Base-by-base conservation (phyloP, 371 early-diverging fungal species). In the Funneliformis caledonium region DNA sequence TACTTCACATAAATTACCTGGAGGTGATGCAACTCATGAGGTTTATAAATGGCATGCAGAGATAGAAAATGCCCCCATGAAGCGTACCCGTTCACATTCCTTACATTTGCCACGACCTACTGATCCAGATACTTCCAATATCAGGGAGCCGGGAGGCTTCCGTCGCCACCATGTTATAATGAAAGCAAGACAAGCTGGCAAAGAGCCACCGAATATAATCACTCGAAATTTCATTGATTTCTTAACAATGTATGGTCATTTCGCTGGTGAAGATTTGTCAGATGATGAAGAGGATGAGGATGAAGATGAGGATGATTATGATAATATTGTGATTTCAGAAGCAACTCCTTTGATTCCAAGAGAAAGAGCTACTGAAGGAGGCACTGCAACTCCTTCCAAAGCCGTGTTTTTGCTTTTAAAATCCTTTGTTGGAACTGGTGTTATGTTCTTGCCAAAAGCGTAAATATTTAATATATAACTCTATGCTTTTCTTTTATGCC, bases 171-270 rank as follows among this genome's bases (percentile, higher is more conserved):
- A 93, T 87, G 88, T 98, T 43, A 86, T 90, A 33, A 90, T 89
- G 79, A 88, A 91, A 76, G 97, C 97, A 31, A 87, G 88, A 50
- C 86, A 85, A 69, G 88, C 91, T 82, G 94, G 95, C 22, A 90
- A 92, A 37, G 85, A 85, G 11, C 90, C 89, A 22, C 89, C 93
- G 75, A 91, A 91, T 83, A 88, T 94, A 70, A 87, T 96, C 62
- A 96, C 97, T 8, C 87, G 90, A 52, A 95, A 93, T 85, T 98
- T 97, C 90, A 93, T 97, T 52, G 98, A 98, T 84, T 97, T 97
- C 81, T 88, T 98, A 78, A 95, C 93, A 56, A 87, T 98, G 76
- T 97, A 95, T 82, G 97, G 97, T 42, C 96, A 96, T 84, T 98
- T 97, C 88, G 98, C 96, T 5, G 98, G 98, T 48, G 97, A 96